A percentile compares a stretch with the other conserved stretches of the same genome.
Conservation (phyloP, 192 early-diverging fungal species). For the Umbelopsis vinacea region DNA sequence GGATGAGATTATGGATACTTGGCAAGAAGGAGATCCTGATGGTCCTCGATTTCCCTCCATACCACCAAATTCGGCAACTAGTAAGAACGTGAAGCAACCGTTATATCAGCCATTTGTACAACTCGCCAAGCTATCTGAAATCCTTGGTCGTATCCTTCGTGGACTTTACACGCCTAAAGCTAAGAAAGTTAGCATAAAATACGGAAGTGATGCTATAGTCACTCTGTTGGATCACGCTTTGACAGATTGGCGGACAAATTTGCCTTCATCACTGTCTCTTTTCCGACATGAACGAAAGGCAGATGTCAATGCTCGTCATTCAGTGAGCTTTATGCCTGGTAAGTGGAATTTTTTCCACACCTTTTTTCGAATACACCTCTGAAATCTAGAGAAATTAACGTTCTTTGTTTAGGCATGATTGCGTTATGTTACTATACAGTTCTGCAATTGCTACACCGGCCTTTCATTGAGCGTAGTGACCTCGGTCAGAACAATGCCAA, state of each 20-base stretch:
- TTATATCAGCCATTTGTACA: slow-evolving; percentile 48
- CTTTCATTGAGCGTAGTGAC: slow-evolving; percentile 45
- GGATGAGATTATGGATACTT: slow-evolving; percentile 44
- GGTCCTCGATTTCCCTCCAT: slow-evolving; percentile 36
- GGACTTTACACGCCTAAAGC: slow-evolving; percentile 42
- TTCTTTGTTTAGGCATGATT: slow-evolving; percentile 27
- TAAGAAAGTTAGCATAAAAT: slow-evolving; percentile 35
- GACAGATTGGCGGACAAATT: slow-evolving; percentile 36
- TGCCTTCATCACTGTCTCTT: slow-evolving; percentile 25
- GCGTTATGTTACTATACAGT: slow-evolving; percentile 56
- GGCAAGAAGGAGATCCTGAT: slow-evolving; percentile 2
- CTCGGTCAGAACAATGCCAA: slow-evolving; percentile 26
- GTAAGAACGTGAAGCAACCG: slow-evolving; percentile 32
- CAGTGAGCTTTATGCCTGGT: neutral
- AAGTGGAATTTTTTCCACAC: neutral
- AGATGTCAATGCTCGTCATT: neutral
- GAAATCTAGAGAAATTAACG: neutral
- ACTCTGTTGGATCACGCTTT: slow-evolving; percentile 38
- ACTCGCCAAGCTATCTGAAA: slow-evolving; percentile 43
- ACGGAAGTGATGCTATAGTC: slow-evolving; percentile 42
- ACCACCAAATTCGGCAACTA: slow-evolving; percentile 9
- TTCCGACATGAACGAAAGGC: neutral
- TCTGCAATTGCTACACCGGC: slow-evolving; percentile 58
- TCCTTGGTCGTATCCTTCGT: slow-evolving; percentile 39
- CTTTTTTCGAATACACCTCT: neutral